Percentiles rank a stretch among this genome's conserved stretches.
These are phyloP conservation scores for Yarrowia phangngaensis DNA, from an alignment of 805 yeast genomes.

Conservation along the genomic window DNA sequence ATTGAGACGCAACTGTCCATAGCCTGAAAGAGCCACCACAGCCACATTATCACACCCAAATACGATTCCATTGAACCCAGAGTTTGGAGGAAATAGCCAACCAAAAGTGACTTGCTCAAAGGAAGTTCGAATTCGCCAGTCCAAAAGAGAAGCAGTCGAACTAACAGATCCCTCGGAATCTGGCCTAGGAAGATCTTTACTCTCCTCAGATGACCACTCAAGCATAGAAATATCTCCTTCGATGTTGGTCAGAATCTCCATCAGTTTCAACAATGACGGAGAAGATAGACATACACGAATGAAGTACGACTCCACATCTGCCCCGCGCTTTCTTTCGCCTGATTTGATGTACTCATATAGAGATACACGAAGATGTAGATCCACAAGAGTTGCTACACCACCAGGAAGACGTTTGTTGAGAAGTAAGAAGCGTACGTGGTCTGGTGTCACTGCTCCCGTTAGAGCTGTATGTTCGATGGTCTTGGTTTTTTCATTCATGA, in stretches of 20 bases:
- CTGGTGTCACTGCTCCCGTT: conserved; percentile 17
- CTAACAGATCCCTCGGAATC: conserved; percentile 5
- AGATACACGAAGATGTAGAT: conserved; percentile 9
- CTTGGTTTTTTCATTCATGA: conserved; percentile 22
- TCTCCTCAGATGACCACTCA: conserved; percentile 5
- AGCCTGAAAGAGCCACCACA: conserved; percentile 55
- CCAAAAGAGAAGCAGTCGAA: neutral
- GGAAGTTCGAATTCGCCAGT: conserved; percentile 27
- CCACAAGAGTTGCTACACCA: conserved; percentile 17
- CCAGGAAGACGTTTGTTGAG: conserved; percentile 23
- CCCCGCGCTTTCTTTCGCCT: conserved; percentile 12
- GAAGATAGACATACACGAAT: conserved; percentile 8
- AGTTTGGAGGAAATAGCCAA: conserved; percentile 52
- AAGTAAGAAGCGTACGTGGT: conserved; percentile 22
- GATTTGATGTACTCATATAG: conserved; percentile 16
- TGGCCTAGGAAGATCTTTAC: neutral
- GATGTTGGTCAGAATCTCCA: conserved; percentile 25
- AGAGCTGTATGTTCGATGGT: conserved; percentile 13
- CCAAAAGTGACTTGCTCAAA: conserved; percentile 64
- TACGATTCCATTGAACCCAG: conserved; percentile 57
- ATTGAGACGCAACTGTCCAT: conserved; percentile 64
- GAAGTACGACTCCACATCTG: conserved; percentile 22
- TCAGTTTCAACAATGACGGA: conserved; percentile 5
- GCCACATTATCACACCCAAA: conserved; percentile 72
- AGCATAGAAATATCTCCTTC: conserved; percentile 14